Evolutionary conservation across 148 eudicot species (phyloP), one percentile per base, ranked within the genome.

Genomic region (Limonium bicolor): DNA sequence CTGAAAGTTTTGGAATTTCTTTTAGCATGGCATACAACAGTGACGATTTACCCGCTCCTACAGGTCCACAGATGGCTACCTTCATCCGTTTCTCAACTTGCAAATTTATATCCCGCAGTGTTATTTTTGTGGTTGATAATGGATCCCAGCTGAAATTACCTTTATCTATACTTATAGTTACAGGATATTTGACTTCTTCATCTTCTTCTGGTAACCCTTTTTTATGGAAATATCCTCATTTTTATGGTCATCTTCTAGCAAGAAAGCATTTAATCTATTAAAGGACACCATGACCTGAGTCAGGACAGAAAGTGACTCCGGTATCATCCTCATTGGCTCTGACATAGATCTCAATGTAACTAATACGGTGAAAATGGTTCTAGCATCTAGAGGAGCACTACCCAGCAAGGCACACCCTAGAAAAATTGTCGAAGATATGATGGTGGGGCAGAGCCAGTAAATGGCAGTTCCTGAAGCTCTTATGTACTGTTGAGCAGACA

Each of bases 11-110:
- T 39, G 76, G 75, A 52, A 79, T 66, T 57, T 79, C 82, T 3
- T 64, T 58, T 4, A 79, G 82, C 6, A 79, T 58, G 27, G 88
- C 78, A 46, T 37, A 55, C 24, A 79, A 35, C 21, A 79, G 53
- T 3, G 88, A 75, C 6, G 88, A 79, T 48, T 79, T 79, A 13
- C 88, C 82, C 19, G 76, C 61, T 14, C 82, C 88, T 61, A 79
- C 88, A 1, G 73, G 70, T 13, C 88, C 82, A 55, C 78, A 74
- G 43, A 79, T 60, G 5, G 88, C 88, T 27, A 69, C 25, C 41
- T 74, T 71, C 37, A 69, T 49, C 15, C 71, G 70, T 3, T 20
- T 1, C 43, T 44, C 46, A 2, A 59, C 71, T 30, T 59, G 60
- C 39, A 80, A 29, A 14, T 33, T 50, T 18, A 79, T 46, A 45